phyloP scores from a whole-genome alignment of 441 rosid species.

The Adansonia grandidieri region DNA sequence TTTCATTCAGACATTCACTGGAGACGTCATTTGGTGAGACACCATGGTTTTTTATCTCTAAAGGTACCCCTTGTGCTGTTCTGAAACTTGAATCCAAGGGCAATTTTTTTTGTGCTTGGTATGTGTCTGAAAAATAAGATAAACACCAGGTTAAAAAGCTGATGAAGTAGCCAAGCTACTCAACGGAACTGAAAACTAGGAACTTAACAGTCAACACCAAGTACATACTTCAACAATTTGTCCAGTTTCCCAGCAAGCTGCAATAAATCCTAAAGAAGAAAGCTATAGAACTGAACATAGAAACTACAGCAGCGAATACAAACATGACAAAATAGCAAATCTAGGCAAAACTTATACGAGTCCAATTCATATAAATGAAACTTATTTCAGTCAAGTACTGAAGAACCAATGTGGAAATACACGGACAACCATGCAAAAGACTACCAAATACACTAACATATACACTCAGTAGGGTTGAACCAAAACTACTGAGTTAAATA shows the following conservation, averaged over 20 bases:
- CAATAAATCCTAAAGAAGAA: neutral
- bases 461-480: neutral
- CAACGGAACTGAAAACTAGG: neutral
- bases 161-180: conserved; percentile 3
- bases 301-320: neutral
- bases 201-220: neutral
- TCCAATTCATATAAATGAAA: conserved; percentile 4
- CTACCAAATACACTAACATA: conserved; percentile 1
- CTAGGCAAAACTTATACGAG: neutral
- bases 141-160: conserved; percentile 28
- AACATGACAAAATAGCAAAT: neutral
- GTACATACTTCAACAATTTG: neutral
- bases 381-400: neutral
- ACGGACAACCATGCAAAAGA: neutral
- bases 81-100: conserved; percentile 44
- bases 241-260: neutral
- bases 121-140: conserved; percentile 55
- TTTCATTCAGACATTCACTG: conserved; percentile 38
- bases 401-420: conserved; percentile 5
- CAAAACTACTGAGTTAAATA: conserved; percentile 3
- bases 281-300: neutral
- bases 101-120: conserved; percentile 56
- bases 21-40: conserved; percentile 42
- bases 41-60: conserved; percentile 41
- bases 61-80: conserved; percentile 33